Percentiles rank a stretch among this genome's conserved stretches.
Evolutionary conservation across 306 rosid genomes (phyloP).

Genomic region (Psophocarpus tetragonolobus): DNA sequence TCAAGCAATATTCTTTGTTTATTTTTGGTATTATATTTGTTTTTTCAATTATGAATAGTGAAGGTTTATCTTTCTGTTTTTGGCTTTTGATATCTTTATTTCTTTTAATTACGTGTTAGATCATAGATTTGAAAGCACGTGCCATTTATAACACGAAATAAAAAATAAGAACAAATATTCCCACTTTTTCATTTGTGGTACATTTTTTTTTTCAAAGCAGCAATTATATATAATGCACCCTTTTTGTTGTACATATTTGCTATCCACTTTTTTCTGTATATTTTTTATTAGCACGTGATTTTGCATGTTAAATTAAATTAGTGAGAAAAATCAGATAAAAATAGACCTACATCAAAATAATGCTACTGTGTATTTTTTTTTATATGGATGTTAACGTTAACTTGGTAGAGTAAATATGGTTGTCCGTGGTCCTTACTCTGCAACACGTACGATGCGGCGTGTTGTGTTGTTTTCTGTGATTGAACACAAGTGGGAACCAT

Average conservation of each 20-base stretch:
- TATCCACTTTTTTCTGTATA: not conserved
- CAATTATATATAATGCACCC: no score
- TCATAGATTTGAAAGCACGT: not conserved
- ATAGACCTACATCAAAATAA: not conserved
- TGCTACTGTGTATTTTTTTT: not conserved
- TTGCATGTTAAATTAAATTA: not conserved
- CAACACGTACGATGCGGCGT: not conserved
- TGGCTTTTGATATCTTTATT: not conserved
- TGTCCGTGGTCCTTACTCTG: not conserved
- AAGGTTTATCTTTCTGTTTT: no score
- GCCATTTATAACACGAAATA: not conserved
- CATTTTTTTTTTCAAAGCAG: no score
- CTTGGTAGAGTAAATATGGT: not conserved
- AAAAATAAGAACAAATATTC: not conserved
- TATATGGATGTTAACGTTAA: no score
- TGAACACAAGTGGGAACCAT: constrained; percentile 19
- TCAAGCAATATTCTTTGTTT: not conserved
- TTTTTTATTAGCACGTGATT: not conserved
- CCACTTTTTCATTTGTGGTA: not conserved
- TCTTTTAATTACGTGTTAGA: not conserved
- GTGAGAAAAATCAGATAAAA: not conserved
- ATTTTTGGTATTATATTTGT: no score
- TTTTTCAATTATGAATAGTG: no score
- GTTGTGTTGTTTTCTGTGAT: not conserved
- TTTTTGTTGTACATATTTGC: no score